Base-by-base conservation (phyloP, 1,284 basidiomycete species). In the Cerioporus squamosus region DNA sequence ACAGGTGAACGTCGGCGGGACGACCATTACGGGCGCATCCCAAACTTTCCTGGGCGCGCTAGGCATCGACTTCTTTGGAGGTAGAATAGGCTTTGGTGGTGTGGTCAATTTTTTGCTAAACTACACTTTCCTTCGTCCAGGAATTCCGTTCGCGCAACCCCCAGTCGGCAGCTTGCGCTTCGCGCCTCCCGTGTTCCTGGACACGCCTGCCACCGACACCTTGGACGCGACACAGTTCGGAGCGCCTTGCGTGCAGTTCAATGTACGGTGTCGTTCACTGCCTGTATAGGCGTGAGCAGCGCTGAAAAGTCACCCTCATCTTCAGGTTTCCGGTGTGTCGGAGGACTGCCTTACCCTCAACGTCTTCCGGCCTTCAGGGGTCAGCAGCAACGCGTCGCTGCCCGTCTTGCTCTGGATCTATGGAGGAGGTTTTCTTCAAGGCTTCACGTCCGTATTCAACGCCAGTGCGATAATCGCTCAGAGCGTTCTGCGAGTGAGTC, bases 341-440 rank as follows among this genome's bases (percentile, higher is more conserved):
- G 81, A 83, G 65, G 79, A 83, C 59, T 82, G 81, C 61, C 66
- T 83, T 31, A 78, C 75, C 1, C 70, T 83, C 52, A 82, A 82
- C 51, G 64, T 83, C 10, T 75, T 77, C 53, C 73, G 81, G 5
- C 80, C 81, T 5, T 65, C 76, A 0, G 74, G 72, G 3, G 54
- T 70, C 2, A 36, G 53, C 4, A 12, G 55, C 0, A 57, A 67
- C 38, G 68, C 73, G 0, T 62, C 59, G n/a, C 62, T 80, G 1
- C 79, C 80, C 2, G 75, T 81, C 1, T 70, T 80, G 64, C 62
- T 72, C 15, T 75, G 70, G 71, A 68, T 71, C 10, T 67, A 68
- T 47, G 70, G 72, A 1, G 68, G 70, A 1, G 64, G 63, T 10
- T 69, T 68, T 38, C 48, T n/a, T n/a, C n/a, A n/a, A n/a, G n/a